These are phyloP conservation scores for Gentiana macrophylla DNA, from an alignment of 257 asterid species.

Conservation along the genomic window DNA sequence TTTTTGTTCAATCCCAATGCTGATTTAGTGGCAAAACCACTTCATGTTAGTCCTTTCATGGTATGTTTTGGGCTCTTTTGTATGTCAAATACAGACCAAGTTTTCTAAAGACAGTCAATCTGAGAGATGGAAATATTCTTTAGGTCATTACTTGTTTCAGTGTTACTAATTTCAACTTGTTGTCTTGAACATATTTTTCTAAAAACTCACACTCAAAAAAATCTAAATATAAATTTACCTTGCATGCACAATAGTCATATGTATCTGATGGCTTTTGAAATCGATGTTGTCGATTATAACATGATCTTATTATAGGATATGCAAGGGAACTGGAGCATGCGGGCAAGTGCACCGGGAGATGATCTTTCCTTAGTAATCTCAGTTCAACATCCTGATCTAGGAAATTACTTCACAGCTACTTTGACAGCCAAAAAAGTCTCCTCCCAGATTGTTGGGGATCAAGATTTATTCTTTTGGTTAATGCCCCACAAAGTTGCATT, in stretches of 20 bases:
- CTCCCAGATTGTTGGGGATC: conserved; percentile 30
- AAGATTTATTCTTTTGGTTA: conserved; percentile 74
- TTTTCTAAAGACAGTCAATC: no score
- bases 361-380: conserved; percentile 55
- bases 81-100: no score
- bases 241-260: neutral
- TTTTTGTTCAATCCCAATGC: conserved; percentile 75
- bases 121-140: no score
- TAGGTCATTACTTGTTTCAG: no score
- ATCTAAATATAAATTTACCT: neutral
- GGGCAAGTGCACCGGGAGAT: conserved; percentile 57
- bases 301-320: conserved; percentile 53
- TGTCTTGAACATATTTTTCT: no score
- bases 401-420: conserved; percentile 87
- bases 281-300: conserved; percentile 2
- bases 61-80: conserved; percentile 21
- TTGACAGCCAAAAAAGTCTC: conserved; percentile 65
- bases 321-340: conserved; percentile 76
- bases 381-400: conserved; percentile 77
- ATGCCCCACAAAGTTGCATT: conserved; percentile 95
- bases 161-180: no score
- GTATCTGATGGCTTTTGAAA: neutral
- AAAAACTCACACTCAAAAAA: no score
- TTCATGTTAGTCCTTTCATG: conserved; percentile 98
- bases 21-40: conserved; percentile 84